Evolutionary conservation across 2,329 filamentous ascomycete genomes (phyloP), one percentile per base, ranked within the genome.

Genomic region (Aureobasidium mangrovei): DNA sequence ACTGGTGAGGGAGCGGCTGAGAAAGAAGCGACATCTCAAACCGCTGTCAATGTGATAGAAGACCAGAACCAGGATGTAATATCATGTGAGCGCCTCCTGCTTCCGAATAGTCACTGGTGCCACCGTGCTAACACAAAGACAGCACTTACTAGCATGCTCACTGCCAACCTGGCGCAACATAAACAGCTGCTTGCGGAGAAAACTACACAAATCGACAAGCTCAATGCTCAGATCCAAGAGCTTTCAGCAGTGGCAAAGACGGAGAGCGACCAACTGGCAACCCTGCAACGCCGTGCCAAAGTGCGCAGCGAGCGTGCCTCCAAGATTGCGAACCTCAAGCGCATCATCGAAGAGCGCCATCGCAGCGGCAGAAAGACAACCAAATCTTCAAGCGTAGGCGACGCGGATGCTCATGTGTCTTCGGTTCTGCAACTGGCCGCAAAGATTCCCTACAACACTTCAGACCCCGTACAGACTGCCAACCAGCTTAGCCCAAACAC

Each of bases 141-240:
- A 83, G 86, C 91, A 47, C 91, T 96, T 63, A 88, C 87, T 41
- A 84, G 88, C 60, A 83, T 95, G 46, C 77, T 98, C 26, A 83
- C 82, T 41, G 84, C 90, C 61, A 87, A 90, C 4, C 83, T 90
- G 47, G 78, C 83, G 41, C 83, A 88, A 42, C 91, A 96, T 66
- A 85, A 88, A 54, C 77, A 82, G 46, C 88, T 91, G 67, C 82
- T 95, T 59, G 86, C 85, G 62, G 77, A 85, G 42, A 95, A 95
- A 67, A 91, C 96, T 71, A 78, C 85, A 47, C 80, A 84, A 31
- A 85, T 97, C 53, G 90, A 96, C 65, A 78, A 83, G 12, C 82
- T 94, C 35, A 91, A 96, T 69, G 76, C 81, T 40, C 84, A 85
- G 28, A 84, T 98, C 49, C 85, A 89, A 46, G 85, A 88, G 55